Base-by-base conservation (phyloP, 2,329 filamentous ascomycete genomes). In the Niveomyces coronatus region DNA sequence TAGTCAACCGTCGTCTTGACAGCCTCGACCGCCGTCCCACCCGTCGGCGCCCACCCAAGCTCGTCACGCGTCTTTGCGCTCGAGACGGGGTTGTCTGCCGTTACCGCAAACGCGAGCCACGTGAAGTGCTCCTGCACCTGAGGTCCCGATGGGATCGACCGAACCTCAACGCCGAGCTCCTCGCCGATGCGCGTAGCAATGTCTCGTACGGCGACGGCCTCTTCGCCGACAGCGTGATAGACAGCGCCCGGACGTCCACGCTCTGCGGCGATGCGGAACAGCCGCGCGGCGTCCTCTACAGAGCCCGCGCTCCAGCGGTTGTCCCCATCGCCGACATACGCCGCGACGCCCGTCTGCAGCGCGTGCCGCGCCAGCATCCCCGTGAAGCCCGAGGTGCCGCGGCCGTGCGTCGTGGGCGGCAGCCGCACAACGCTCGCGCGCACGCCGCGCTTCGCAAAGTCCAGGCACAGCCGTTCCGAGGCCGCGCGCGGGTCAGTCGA, bases 241-340 rank as follows among this genome's bases (percentile, higher is more conserved):
- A 49, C 47, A 3, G 51, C 44, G 0, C 62, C 61, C 3, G 57
- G 47, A 8, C 27, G 34, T 3, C 51, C 62, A 40, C 59, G 59
- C 43, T 65, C 61, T n/a, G 62, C 9, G 0, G 47, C 54, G 5
- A 64, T 48, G 4, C 61, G 51, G 35, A 53, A 64, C 5, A 61
- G 30, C 20, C 31, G 31, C 0, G 62, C 64, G 1, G 61, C 58
- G 40, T 67, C 65, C 11, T 43, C 37, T 5, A 55, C 49, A 42
- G 65, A 58, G 9, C 53, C 53, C 4, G 58, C 57, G 6, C 55
- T 52, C 56, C 60, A 64, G n/a, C 49, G 49, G 35, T 57, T 54
- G 2, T 45, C 34, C 0, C 60, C 63, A 9, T 61, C 55, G 9
- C 51, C 56, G 8, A 64, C 43, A 41, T 63, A 65, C 0, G 47